Percentiles rank a stretch among this genome's conserved stretches.
Conservation (phyloP, 331 rosid genomes). For the Arachis monticola region DNA sequence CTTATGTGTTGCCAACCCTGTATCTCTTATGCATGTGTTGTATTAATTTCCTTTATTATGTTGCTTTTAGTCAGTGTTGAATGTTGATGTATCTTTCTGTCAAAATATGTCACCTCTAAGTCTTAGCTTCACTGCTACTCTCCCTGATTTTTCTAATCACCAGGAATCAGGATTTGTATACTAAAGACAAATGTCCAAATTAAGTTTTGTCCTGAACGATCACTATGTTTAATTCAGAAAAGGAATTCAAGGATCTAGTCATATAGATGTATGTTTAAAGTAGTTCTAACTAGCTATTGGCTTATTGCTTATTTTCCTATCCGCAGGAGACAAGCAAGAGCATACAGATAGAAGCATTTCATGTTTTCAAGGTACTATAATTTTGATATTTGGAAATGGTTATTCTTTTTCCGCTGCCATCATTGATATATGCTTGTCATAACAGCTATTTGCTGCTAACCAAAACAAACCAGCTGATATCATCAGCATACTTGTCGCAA, state of each 20-base stretch:
- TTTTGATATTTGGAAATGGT: background rate
- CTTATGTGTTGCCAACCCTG: constrained; percentile 17
- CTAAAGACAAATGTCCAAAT: background rate
- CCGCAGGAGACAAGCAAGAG: constrained; percentile 93
- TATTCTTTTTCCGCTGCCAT: constrained; percentile 11
- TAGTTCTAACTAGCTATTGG: constrained; percentile 2
- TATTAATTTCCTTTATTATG: constrained; percentile 22
- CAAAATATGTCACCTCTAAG: background rate
- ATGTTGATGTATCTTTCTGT: constrained; percentile 10
- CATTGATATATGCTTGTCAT: constrained; percentile 41
- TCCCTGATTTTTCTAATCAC: constrained; percentile 13
- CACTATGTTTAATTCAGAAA: constrained; percentile 2
- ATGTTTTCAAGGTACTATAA: constrained; percentile 86
- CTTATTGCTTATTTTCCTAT: constrained; percentile 32
- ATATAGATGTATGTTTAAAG: constrained; percentile 9
- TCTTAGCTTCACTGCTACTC: too few species aligned
- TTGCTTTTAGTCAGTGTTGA: background rate
- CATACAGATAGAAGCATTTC: constrained; percentile 90
- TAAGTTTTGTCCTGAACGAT: background rate
- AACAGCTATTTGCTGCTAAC: constrained; percentile 94
- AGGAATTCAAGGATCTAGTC: background rate
- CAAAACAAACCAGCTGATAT: constrained; percentile 85
- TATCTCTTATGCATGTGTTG: background rate
- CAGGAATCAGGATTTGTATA: constrained; percentile 12
- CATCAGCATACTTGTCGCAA: constrained; percentile 77